A percentile compares a stretch with the other conserved stretches of the same genome.
Conservation (phyloP, 768 basidiomycete species). For the Pleurotus salmoneostramineus region DNA sequence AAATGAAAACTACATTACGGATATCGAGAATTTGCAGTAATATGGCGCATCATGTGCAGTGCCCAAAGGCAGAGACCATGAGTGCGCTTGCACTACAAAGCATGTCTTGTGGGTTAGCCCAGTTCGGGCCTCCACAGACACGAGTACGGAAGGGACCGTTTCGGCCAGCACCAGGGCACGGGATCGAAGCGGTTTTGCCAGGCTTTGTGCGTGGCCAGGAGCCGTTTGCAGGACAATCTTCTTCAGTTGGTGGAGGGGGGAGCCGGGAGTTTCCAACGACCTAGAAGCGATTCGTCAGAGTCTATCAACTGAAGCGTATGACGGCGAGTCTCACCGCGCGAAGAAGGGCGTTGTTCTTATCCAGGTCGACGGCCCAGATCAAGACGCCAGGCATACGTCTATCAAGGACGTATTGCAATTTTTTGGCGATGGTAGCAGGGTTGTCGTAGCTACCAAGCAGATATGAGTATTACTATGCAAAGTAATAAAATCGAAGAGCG, state of each 20-base stretch:
- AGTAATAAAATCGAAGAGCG: not conserved
- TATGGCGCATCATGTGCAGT: not conserved
- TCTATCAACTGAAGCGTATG: not conserved
- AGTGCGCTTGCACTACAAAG: constrained; percentile 2
- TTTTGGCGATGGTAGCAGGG: constrained; percentile 6
- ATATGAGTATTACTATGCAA: not conserved
- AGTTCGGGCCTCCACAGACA: constrained; percentile 7
- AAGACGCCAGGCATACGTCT: constrained; percentile 8
- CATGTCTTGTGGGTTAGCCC: not conserved
- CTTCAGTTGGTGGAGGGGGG: not conserved
- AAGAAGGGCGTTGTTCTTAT: constrained; percentile 8
- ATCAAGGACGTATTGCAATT: constrained; percentile 7
- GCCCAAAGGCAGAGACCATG: constrained; percentile 10
- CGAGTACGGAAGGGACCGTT: constrained; percentile 3
- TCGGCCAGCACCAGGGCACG: not conserved
- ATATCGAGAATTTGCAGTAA: not conserved
- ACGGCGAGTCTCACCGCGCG: not conserved
- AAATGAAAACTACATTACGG: not conserved
- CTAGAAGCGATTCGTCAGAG: not conserved
- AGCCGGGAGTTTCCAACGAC: constrained; percentile 5
- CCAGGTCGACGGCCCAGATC: constrained; percentile 9
- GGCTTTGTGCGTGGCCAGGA: constrained; percentile 5
- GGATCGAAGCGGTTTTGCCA: constrained; percentile 3
- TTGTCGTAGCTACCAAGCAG: constrained; percentile 4
- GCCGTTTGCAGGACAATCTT: constrained; percentile 7